phyloP scores from a whole-genome alignment of 495 filamentous ascomycete genomes.

The Hyphodiscus hymeniophilus region DNA sequence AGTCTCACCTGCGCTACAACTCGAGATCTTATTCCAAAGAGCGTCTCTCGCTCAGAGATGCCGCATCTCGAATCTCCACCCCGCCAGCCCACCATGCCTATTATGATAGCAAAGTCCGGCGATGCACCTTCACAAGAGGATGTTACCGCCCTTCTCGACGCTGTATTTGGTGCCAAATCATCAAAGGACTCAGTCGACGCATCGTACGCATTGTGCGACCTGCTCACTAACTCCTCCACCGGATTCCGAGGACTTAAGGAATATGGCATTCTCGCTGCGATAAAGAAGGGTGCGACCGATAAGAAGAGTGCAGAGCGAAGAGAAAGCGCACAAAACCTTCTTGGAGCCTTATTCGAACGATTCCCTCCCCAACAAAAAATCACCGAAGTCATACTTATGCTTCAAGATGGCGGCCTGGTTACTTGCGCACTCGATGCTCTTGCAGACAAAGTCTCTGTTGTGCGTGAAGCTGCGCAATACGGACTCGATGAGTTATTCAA shows the following conservation, averaged over 20 bases:
- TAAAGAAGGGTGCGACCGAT: constrained; percentile 83
- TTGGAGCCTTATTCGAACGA: constrained; percentile 87
- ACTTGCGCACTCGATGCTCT: constrained; percentile 71
- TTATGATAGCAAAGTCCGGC: constrained; percentile 52
- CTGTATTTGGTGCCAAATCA: constrained; percentile 69
- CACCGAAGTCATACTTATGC: constrained; percentile 71
- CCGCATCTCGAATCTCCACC: constrained; percentile 56
- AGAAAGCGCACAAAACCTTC: constrained; percentile 90
- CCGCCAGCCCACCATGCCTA: constrained; percentile 31
- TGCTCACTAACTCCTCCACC: constrained; percentile 69
- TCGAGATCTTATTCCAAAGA: constrained; percentile 9
- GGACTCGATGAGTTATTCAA: constrained; percentile 83
- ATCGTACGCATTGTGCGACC: constrained; percentile 71
- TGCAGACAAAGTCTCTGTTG: constrained; percentile 82
- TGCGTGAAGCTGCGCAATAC: constrained; percentile 88
- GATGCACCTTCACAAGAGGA: constrained; percentile 61
- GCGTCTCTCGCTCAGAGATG: constrained; percentile 39
- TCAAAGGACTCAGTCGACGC: constrained; percentile 84
- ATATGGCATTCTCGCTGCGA: constrained; percentile 63
- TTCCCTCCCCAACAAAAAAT: constrained; percentile 70
- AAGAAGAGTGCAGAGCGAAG: constrained; percentile 85
- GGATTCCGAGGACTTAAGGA: constrained; percentile 63
- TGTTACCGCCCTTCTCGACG: constrained; percentile 60
- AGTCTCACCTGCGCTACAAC: constrained; percentile 8
- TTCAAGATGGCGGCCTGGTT: constrained; percentile 70